These are phyloP conservation scores for Cladophialophora bantiana DNA, from an alignment of 2,329 filamentous ascomycete species.

Conservation along the genomic window DNA sequence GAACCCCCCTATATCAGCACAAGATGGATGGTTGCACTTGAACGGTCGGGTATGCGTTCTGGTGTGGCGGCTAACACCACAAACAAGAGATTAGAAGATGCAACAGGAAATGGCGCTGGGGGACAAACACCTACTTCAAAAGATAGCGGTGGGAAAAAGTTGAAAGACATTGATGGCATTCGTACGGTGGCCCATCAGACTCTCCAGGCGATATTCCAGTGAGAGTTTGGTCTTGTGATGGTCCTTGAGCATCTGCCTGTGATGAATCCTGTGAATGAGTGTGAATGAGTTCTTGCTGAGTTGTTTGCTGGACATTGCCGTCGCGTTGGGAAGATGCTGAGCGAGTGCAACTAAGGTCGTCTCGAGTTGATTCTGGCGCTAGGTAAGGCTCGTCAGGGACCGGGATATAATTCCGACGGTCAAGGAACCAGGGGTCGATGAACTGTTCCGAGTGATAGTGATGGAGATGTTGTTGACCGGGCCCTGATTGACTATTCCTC, in stretches of 20 bases:
- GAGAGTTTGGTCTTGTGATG: neutral
- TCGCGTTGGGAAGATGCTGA: neutral
- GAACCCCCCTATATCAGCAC: neutral
- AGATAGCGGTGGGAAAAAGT: neutral
- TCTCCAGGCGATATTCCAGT: neutral
- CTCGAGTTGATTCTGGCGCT: neutral
- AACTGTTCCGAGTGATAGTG: neutral
- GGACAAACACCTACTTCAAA: neutral
- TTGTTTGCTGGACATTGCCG: neutral
- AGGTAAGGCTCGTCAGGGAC: neutral
- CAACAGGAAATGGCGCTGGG: neutral
- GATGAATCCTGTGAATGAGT: neutral
- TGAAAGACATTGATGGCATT: neutral
- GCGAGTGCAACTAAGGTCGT: neutral
- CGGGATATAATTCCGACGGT: constrained; percentile 1
- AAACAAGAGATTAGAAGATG: neutral
- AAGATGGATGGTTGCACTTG: neutral
- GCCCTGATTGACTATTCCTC: neutral
- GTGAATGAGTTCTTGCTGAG: neutral
- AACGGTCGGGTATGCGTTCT: neutral
- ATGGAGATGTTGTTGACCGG: neutral
- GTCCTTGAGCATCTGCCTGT: neutral
- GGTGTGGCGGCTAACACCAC: constrained; percentile 1
- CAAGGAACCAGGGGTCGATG: constrained; percentile 3
- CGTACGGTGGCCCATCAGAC: neutral